These are phyloP conservation scores for Microbotryum violaceum DNA, from an alignment of 1,284 basidiomycete genomes.

Conservation along the genomic window DNA sequence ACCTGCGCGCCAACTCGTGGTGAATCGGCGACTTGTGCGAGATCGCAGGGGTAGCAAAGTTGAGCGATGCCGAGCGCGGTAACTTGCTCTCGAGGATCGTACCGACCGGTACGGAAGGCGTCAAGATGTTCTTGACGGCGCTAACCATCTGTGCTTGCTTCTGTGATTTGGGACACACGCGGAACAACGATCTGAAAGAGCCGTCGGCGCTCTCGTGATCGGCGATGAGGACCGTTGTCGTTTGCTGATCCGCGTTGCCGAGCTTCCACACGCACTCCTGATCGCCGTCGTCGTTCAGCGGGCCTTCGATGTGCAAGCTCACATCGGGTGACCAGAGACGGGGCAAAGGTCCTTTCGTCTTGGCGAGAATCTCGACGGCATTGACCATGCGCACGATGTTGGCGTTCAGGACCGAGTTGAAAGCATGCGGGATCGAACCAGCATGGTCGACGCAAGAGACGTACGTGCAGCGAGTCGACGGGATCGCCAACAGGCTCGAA, in stretches of 20 bases:
- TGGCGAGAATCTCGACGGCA: conserved; percentile 39
- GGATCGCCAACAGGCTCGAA: conserved; percentile 87
- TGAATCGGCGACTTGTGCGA: conserved; percentile 17
- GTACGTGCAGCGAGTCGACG: conserved; percentile 83
- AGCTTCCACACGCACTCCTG: conserved; percentile 23
- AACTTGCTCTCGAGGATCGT: conserved; percentile 22
- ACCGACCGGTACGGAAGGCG: conserved; percentile 16
- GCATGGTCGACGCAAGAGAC: conserved; percentile 82
- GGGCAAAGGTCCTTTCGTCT: conserved; percentile 31
- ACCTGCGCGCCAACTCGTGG: conserved; percentile 26
- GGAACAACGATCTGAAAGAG: conserved; percentile 16
- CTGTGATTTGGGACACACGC: neutral
- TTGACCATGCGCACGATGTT: conserved; percentile 38
- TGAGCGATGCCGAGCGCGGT: conserved; percentile 21
- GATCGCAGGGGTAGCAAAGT: conserved; percentile 12
- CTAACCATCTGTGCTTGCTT: neutral
- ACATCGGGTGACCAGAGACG: conserved; percentile 26
- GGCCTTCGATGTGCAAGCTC: conserved; percentile 35
- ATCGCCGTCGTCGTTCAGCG: conserved; percentile 28
- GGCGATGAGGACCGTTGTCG: conserved; percentile 9
- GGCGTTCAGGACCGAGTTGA: conserved; percentile 82
- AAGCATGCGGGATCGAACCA: conserved; percentile 73
- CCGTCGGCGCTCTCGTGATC: conserved; percentile 14
- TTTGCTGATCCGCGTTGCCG: neutral
- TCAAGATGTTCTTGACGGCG: neutral